Evolutionary conservation across 2,329 filamentous ascomycete genomes (phyloP).

Genomic region (Epicoccum sorghinum): DNA sequence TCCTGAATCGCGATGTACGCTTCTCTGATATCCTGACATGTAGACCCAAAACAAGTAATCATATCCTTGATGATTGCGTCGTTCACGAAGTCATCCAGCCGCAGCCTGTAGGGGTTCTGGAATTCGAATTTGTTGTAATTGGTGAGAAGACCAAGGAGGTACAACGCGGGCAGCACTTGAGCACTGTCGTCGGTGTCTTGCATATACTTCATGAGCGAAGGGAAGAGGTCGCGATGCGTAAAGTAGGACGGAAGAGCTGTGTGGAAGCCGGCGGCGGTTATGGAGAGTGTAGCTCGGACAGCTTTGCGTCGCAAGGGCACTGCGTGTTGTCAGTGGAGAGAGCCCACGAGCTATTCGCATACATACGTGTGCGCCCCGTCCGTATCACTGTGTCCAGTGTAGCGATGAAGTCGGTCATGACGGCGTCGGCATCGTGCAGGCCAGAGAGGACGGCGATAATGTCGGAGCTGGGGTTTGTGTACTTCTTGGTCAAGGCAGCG

Average conservation of each 20-base stretch:
- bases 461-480: conserved; percentile 93
- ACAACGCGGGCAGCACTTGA: conserved; percentile 74
- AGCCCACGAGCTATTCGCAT: background rate
- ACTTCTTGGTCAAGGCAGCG: conserved; percentile 83
- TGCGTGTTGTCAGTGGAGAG: conserved; percentile 44
- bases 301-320: conserved; percentile 79
- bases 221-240: conserved; percentile 92
- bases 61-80: conserved; percentile 85
- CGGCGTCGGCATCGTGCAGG: conserved; percentile 82
- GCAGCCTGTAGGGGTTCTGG: conserved; percentile 91
- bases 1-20: conserved; percentile 87
- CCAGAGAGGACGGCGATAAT: conserved; percentile 90
- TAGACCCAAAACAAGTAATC: conserved; percentile 74
- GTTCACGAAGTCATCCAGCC: conserved; percentile 94
- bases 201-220: conserved; percentile 91
- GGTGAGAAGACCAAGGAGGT: conserved; percentile 82
- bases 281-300: conserved; percentile 78
- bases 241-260: conserved; percentile 94
- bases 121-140: conserved; percentile 99
- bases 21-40: conserved; percentile 70
- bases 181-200: conserved; percentile 73
- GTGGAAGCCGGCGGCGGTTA: conserved; percentile 93
- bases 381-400: conserved; percentile 83
- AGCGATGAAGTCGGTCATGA: conserved; percentile 88
- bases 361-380: conserved; percentile 71